A percentile compares a stretch with the other conserved stretches of the same genome.
phyloP scores from a whole-genome alignment of 106 monocot genomes.

The Xerophyta viscosa region DNA sequence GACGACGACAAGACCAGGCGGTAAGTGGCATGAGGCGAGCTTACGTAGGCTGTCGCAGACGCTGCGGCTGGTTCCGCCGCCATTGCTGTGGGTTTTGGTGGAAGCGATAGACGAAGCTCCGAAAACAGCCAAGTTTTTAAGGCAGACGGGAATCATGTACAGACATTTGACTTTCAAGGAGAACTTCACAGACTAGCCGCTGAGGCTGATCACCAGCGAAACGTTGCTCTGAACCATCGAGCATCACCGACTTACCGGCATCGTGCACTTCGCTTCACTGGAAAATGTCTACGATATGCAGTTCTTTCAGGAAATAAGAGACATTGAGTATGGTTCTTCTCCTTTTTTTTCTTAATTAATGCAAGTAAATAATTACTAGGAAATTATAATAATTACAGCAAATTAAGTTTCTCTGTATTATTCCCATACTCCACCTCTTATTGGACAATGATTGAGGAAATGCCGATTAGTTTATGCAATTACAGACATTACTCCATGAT shows the following conservation, averaged over 20 bases:
- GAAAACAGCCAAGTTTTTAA: constrained; percentile 32
- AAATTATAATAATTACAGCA: too few relatives aligned
- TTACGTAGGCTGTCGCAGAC: constrained; percentile 38
- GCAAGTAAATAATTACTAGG: too few relatives aligned
- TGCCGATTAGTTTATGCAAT: too few relatives aligned
- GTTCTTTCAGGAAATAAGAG: constrained; percentile 52
- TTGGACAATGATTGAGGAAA: too few relatives aligned
- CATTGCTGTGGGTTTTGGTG: constrained; percentile 61
- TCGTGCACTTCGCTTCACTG: constrained; percentile 48
- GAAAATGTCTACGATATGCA: constrained; percentile 34
- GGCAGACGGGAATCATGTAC: constrained; percentile 62
- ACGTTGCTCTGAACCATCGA: constrained; percentile 51
- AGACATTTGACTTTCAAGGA: constrained; percentile 40
- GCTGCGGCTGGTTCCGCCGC: constrained; percentile 37
- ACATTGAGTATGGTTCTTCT: constrained; percentile 34
- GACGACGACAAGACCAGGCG: constrained; percentile 17
- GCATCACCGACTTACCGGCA: constrained; percentile 50
- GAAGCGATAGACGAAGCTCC: constrained; percentile 18
- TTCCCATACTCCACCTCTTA: too few relatives aligned
- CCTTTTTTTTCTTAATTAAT: constrained; percentile 1
- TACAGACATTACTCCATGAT: too few relatives aligned
- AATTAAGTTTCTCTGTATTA: too few relatives aligned
- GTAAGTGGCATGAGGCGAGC: constrained; percentile 11
- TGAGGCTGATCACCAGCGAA: constrained; percentile 47
- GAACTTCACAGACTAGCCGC: constrained; percentile 36